Evolutionary conservation across 257 asterid species (phyloP), one percentile per base, ranked within the genome.

Genomic region (Scutellaria barbata): DNA sequence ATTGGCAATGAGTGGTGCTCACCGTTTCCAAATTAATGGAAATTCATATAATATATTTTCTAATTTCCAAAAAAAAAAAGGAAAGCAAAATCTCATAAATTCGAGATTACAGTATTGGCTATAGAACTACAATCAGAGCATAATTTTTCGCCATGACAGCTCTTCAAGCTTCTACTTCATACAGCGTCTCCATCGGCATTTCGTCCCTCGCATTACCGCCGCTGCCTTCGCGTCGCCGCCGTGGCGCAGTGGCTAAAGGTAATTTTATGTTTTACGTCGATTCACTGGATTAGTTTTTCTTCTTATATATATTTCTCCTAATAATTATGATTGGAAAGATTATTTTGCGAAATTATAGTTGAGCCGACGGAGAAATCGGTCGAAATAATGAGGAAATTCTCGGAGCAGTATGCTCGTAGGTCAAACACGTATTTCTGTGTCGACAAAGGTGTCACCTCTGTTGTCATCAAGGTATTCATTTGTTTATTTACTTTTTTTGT

Each of bases 321-420:
- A 20, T 42, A 30, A 42, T 41, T 51, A 16, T 67, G 40, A 33
- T 33, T 56, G 56, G 46, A 33, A 43, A 17, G 11, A 14, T 79
- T 43, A 46, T 60, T 80, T 58, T 50, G 67, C 8, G 76, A 11
- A 30, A 59, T 74, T 55, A 84, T 94, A 89, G 99, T 56, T 80
- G 99, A 90, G 72, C 99, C 99, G 39, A 68, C 97, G 61, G 98
- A 95, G 76, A 88, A 95, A 81, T 95, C 99, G 55, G 93, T 95
- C 16, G 98, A 95, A 41, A 25, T 88, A 62, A 95, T 92, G 99
- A 92, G 99, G 85, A 95, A 95, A 76, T 95, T 95, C 75, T 95
- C 99, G 76, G 99, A 92, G 87, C 99, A 90, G 89, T 95, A 92
- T 81, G 98, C 98, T 7, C 88, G 98, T 48, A 87, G 74, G 85